Base-by-base conservation (phyloP, 2,329 filamentous ascomycete species). In the Fusarium tuaranense region DNA sequence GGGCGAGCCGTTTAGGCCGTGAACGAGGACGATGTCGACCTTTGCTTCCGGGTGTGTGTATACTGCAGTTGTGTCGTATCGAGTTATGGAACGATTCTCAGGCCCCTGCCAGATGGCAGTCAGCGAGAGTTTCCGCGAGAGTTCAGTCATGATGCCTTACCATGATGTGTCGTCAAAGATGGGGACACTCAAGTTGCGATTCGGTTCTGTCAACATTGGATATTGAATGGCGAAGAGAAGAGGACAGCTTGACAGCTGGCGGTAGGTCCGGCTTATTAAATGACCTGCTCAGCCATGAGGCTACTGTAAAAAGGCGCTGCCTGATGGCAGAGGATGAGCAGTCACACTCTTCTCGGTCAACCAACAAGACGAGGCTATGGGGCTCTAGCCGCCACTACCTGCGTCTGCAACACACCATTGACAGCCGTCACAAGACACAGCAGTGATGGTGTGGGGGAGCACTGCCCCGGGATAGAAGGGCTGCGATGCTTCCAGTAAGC, bases 11-110 rank as follows among this genome's bases (percentile, higher is more conserved):
- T 93, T 93, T 66, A 90, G 87, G 39, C 92, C 92, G 78, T 94
- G 92, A 34, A 94, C 90, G 70, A 94, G 89, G 30, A 94, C 88
- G 48, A 95, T 90, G 77, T 92, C 90, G 77, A 88, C 89, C 69
- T 86, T 86, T 63, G 90, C 90, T 66, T 90, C 84, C 9, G 89
- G 89, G 66, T 91, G 89, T 1, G 85, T 86, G 79, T 89, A 91
- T 59, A 92, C 88, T 58, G 88, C 85, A 1, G 89, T 91, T 63
- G 88, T 84, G 80, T 91, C 90, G 81, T 88, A 90, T 22, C 89
- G 88, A 22, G 74, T 68, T 57, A 83, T 78, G 16, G 68, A 72
- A 38, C 78, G 78, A 51, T 79, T 79, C 27, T 71, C 66, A 5
- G 76, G 84, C 75, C 82, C 87, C 87, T 89, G 76, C 32, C 27